These are phyloP conservation scores for Pyrus hybrid DNA, from an alignment of 331 rosid species.

Conservation along the genomic window DNA sequence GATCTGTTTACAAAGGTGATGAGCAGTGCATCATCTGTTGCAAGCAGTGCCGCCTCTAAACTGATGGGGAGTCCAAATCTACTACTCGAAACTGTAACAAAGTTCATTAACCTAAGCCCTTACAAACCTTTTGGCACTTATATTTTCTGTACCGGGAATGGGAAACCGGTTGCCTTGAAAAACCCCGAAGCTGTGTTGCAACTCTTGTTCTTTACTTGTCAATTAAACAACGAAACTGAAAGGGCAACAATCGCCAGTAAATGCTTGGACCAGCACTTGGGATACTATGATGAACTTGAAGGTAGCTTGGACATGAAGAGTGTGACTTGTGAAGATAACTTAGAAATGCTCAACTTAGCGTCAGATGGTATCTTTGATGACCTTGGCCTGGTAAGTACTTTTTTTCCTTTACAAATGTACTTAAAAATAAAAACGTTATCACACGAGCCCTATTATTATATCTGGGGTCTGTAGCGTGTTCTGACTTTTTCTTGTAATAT, in stretches of 20 bases:
- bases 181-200: constrained; percentile 57
- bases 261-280: constrained; percentile 39
- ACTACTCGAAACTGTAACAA: constrained; percentile 41
- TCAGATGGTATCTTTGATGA: constrained; percentile 32
- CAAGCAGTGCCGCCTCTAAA: constrained; percentile 52
- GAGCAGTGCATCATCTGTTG: constrained; percentile 37
- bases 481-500: not conserved
- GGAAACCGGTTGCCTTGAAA: constrained; percentile 22
- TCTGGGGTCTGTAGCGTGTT: not conserved
- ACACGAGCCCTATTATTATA: not conserved
- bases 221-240: constrained; percentile 23
- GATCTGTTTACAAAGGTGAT: constrained; percentile 38
- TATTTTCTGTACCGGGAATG: constrained; percentile 38
- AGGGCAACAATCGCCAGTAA: constrained; percentile 5
- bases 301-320: constrained; percentile 21
- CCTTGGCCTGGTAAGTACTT: constrained; percentile 56
- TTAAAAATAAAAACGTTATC: not conserved
- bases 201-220: constrained; percentile 44
- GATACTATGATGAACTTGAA: constrained; percentile 21
- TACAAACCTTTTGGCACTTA: constrained; percentile 71
- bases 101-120: constrained; percentile 46
- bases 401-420: not conserved
- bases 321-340: constrained; percentile 19
- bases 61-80: constrained; percentile 59
- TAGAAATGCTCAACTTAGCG: constrained; percentile 33